phyloP scores from a whole-genome alignment of 1,284 basidiomycete genomes.

The Ceratobasidium sp. region DNA sequence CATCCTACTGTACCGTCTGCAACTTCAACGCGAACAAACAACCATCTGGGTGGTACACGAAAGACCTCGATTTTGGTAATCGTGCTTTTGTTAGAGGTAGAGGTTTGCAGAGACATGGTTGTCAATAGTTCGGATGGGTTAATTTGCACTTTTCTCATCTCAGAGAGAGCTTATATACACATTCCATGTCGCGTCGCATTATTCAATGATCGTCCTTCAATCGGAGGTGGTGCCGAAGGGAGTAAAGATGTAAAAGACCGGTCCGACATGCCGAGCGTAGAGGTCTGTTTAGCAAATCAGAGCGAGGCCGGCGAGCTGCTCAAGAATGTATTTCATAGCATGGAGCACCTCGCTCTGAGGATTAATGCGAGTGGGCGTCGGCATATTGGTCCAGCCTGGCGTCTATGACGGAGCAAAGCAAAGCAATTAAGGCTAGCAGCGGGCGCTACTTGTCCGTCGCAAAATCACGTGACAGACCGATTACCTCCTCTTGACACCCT shows the following conservation, averaged over 20 bases:
- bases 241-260: slow-evolving; percentile 18
- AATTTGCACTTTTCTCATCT: not conserved
- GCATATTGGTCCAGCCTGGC: not conserved
- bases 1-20: slow-evolving; percentile 75
- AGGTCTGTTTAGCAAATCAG: not conserved
- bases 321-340: not conserved
- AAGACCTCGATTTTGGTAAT: slow-evolving; percentile 57
- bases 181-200: not conserved
- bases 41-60: slow-evolving; percentile 77
- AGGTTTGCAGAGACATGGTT: slow-evolving; percentile 35
- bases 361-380: slow-evolving; percentile 1
- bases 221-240: slow-evolving; percentile 16
- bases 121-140: not conserved
- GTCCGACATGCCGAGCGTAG: slow-evolving; percentile 7
- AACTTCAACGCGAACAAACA: slow-evolving; percentile 79
- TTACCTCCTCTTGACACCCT: not conserved
- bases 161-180: slow-evolving; percentile 12
- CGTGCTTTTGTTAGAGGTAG: slow-evolving; percentile 34
- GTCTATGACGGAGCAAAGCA: not conserved
- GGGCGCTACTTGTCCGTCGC: too few species aligned
- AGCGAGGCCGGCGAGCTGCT: not conserved
- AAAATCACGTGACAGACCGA: not conserved
- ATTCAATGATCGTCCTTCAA: slow-evolving; percentile 5
- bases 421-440: too few species aligned
- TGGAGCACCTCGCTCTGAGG: not conserved